Evolutionary conservation across 2,329 filamentous ascomycete genomes (phyloP), one percentile per base, ranked within the genome.

Genomic region (Aspergillus hiratsukae): DNA sequence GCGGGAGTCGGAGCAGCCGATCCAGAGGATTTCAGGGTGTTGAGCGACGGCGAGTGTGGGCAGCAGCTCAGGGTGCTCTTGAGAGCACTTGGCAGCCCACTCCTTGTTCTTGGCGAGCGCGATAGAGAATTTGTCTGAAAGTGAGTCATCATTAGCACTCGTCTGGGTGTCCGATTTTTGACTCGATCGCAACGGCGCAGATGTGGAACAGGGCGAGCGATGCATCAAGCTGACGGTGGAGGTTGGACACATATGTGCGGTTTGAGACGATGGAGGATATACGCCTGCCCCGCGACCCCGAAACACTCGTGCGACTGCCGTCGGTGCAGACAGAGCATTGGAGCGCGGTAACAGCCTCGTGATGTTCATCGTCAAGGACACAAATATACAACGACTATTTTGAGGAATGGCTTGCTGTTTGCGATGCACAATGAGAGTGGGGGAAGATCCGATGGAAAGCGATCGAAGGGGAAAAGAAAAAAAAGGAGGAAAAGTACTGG

Each of bases 1-100:
- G 61, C 91, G 88, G 41, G 87, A 90, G 78, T 95, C 91, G 66
- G 89, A 89, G 77, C 91, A 96, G 58, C 91, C 91, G 63, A 95
- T 83, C 90, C 90, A 95, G 57, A 95, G 75, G 53, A 83, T 82
- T 63, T 81, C 75, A 4, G 81, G 80, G 1, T 81, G 75, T 72
- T 93, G 89, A 61, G 87, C 87, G 58, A 79, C 78, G 28, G 87
- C 84, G 51, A 90, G 80, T 57, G 80, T 83, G 49, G 82, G 77
- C 76, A 93, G 91, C 76, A 90, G 87, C 17, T 84, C 78, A 1
- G 89, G 88, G 61, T 91, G 84, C 65, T 85, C 80, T 61, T 84
- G 79, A 51, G 80, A 74, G 62, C 85, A 86, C 64, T 86, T 83
- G 57, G 81, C 78, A 40, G 87, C 86, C 87, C 88, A 92, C 62